Evolutionary conservation across 2,329 filamentous ascomycete species (phyloP).

Genomic region (Oidium heveae): DNA sequence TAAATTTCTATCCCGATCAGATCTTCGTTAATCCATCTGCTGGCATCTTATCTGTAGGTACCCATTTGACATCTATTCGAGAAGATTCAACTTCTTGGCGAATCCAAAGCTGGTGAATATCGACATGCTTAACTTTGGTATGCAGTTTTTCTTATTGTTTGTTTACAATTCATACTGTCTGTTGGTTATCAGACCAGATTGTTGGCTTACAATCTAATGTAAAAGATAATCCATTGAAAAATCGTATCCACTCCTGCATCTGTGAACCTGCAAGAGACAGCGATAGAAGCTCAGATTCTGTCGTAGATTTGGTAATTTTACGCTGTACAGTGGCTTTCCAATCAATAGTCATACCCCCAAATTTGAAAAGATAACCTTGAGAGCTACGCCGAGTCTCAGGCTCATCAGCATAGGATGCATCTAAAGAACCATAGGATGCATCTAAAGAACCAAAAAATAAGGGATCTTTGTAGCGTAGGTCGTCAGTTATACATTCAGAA

Average conservation of each 20-base stretch:
- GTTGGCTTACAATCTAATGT: not conserved
- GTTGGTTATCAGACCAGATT: not conserved
- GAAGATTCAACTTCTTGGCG: not conserved
- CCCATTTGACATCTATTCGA: no score
- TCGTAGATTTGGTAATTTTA: not conserved
- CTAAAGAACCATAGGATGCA: not conserved
- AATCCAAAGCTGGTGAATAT: conserved; percentile 1
- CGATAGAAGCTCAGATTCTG: not conserved
- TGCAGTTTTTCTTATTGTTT: not conserved
- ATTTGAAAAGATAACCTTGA: not conserved
- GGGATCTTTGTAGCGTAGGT: not conserved
- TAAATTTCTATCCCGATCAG: no score
- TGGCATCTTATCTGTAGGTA: no score
- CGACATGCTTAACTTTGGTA: not conserved
- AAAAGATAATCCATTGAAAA: not conserved
- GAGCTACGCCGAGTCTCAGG: not conserved
- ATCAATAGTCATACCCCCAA: not conserved
- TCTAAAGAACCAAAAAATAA: not conserved
- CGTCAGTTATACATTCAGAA: not conserved
- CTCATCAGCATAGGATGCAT: no score
- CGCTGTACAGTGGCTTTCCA: not conserved
- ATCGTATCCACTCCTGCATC: not conserved
- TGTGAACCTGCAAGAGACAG: not conserved
- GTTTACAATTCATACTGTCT: not conserved
- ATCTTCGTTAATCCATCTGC: no score